Evolutionary conservation across 1,284 basidiomycete species (phyloP).

Genomic region (Puccinia hordei): DNA sequence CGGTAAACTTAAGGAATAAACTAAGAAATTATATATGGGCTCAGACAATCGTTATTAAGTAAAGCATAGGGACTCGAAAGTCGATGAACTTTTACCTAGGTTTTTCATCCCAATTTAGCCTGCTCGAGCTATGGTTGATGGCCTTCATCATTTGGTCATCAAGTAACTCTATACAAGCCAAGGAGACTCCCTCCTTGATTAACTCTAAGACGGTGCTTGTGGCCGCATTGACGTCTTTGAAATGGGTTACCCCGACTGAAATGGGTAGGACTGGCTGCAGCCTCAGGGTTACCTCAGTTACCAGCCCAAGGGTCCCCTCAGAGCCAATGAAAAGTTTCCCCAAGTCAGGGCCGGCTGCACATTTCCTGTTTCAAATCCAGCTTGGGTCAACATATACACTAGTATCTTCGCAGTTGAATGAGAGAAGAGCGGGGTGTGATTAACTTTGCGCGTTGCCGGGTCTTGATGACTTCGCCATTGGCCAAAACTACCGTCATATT

Average conservation of each 20-base stretch:
- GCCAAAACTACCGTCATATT: constrained; percentile 68
- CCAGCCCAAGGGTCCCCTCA: constrained; percentile 88
- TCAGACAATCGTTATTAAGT: constrained; percentile 56
- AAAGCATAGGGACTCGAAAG: constrained; percentile 63
- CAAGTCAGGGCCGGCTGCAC: constrained; percentile 83
- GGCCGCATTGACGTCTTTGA: constrained; percentile 63
- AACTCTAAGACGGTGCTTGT: constrained; percentile 75
- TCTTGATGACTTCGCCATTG: constrained; percentile 89
- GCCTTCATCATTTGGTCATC: constrained; percentile 42
- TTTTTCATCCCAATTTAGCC: constrained; percentile 46
- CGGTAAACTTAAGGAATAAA: constrained; percentile 70
- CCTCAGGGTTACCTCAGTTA: constrained; percentile 74
- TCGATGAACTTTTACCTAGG: constrained; percentile 3
- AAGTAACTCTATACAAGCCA: constrained; percentile 64
- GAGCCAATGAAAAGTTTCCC: constrained; percentile 92
- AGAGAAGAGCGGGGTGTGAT: neutral
- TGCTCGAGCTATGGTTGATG: constrained; percentile 45
- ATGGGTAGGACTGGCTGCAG: constrained; percentile 79
- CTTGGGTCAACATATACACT: neutral
- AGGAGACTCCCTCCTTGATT: constrained; percentile 61
- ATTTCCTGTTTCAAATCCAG: constrained; percentile 65
- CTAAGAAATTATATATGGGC: neutral
- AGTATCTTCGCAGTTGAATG: too few relatives aligned
- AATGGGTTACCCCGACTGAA: constrained; percentile 63
- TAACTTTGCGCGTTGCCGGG: constrained; percentile 70